These are phyloP conservation scores for Ceratobasidium sp. DNA, from an alignment of 1,284 basidiomycete genomes.

Conservation along the genomic window DNA sequence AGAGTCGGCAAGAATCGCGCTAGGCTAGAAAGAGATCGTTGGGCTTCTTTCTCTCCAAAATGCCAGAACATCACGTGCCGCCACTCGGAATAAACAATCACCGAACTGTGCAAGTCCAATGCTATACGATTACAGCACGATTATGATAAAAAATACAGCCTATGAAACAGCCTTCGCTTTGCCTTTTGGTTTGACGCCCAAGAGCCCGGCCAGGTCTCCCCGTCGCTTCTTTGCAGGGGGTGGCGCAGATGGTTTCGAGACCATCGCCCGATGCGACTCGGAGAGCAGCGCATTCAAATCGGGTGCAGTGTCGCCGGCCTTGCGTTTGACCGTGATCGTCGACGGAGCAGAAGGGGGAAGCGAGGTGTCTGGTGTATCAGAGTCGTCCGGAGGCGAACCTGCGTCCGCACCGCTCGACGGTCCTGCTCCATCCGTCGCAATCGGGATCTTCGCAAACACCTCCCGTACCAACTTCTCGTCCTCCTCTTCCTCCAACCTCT, in stretches of 20 bases:
- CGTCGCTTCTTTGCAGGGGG: conserved; percentile 73
- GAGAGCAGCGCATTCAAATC: conserved; percentile 78
- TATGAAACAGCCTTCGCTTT: conserved; percentile 45
- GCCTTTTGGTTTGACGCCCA: conserved; percentile 73
- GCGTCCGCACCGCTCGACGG: conserved; percentile 54
- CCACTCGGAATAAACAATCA: conserved; percentile 12
- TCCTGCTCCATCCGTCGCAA: conserved; percentile 56
- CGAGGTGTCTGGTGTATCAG: conserved; percentile 35
- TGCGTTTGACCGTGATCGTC: conserved; percentile 81
- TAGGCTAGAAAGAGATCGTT: conserved; percentile 10
- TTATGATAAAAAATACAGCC: neutral
- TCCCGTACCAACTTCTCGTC: conserved; percentile 90
- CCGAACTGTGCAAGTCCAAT: neutral
- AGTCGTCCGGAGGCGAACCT: conserved; percentile 44
- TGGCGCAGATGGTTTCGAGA: conserved; percentile 63
- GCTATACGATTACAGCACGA: conserved; percentile 10
- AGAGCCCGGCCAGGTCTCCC: conserved; percentile 66
- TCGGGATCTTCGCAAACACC: conserved; percentile 83
- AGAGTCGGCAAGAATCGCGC: neutral
- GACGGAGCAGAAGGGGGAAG: conserved; percentile 53
- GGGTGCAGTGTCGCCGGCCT: conserved; percentile 78
- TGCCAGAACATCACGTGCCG: conserved; percentile 32
- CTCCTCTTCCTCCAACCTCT: conserved; percentile 81
- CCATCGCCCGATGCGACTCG: conserved; percentile 74
- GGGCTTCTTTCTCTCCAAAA: conserved; percentile 1